phyloP scores from a whole-genome alignment of 1,139 yeast species.

The Taiozyma sp. region DNA sequence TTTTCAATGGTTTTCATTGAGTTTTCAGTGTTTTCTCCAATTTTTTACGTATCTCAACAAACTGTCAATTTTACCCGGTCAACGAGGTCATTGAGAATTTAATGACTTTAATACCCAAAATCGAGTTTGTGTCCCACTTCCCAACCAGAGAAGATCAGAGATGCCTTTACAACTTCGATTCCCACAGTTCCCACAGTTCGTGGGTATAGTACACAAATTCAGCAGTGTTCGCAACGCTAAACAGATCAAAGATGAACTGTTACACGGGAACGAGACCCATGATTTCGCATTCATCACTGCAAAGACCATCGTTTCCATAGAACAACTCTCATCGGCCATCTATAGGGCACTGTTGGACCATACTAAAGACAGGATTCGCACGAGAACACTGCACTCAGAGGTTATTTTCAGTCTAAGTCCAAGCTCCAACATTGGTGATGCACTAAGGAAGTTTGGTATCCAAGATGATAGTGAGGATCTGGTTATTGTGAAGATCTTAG shows the following conservation, averaged over 20 bases:
- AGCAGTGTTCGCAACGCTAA: slow-evolving; percentile 37
- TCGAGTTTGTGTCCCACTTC: no score
- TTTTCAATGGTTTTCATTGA: no score
- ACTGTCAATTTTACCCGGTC: no score
- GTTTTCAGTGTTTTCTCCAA: no score
- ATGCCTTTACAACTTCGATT: slow-evolving; percentile 13
- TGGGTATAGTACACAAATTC: slow-evolving; percentile 33
- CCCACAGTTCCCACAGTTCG: slow-evolving; percentile 40
- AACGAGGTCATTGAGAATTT: no score
- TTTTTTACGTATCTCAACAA: no score
- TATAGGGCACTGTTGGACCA: slow-evolving; percentile 44
- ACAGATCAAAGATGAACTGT: slow-evolving; percentile 31
- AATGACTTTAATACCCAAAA: no score
- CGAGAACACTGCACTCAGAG: slow-evolving; percentile 48
- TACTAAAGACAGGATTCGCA: slow-evolving; percentile 35
- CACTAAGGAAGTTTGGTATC: slow-evolving; percentile 41
- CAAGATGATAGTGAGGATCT: slow-evolving; percentile 31
- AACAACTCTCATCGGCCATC: slow-evolving; percentile 44
- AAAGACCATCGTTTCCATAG: slow-evolving; percentile 35
- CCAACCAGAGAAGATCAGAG: not conserved
- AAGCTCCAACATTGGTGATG: slow-evolving; percentile 43
- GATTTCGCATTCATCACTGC: slow-evolving; percentile 48
- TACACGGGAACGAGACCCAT: slow-evolving; percentile 30
- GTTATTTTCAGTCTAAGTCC: slow-evolving; percentile 47
- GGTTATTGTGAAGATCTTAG: slow-evolving; percentile 32